Evolutionary conservation across 371 early-diverging fungal species (phyloP), one percentile per base, ranked within the genome.

Genomic region (Syncephalastrum racemosum): DNA sequence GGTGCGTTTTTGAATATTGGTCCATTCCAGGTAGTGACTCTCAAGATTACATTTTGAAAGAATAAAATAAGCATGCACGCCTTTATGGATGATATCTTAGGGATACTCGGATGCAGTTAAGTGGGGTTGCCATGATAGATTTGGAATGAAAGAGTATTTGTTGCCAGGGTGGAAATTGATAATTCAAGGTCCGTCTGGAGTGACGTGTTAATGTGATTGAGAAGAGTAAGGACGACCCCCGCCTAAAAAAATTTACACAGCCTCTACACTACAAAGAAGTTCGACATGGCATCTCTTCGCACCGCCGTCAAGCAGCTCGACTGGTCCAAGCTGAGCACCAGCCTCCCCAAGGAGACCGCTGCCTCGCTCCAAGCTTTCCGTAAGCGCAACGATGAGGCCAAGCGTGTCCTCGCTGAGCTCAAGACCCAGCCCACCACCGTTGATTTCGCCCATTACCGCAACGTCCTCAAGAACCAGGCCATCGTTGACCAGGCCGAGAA

Each of bases 301-400:
- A 72, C 85, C 54, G 86, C 88, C 62, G 85, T 80, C 50, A 68
- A 78, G 62, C 68, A 73, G 57, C 83, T 97, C 70, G 93, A 96
- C 88, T 96, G 94, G 94, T 71, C 88, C 66, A 88, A 89, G 67
- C 79, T 97, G 70, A 81, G 85, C 71, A 80, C 84, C 53, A 90
- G 88, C 64, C 84, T 97, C 53, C 84, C 89, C 70, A 87, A 92
- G 59, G 96, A 97, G 68, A 96, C 96, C 47, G 86, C 88, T 57
- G 91, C 87, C 52, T 75, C 93, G 27, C 79, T 97, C 57, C 78
- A 78, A 63, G 88, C 91, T 45, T 96, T 97, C 91, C 95, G 96
- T 68, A 93, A 96, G 76, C 90, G 96, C 66, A 94, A 94, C 73
- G 96, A 94, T 41, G 93, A 96, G 71, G 83, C 87, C 50, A 91